Percentiles rank a stretch among this genome's conserved stretches.
Conservation (phyloP, 805 yeast species). For the Osmozyma mogii region DNA sequence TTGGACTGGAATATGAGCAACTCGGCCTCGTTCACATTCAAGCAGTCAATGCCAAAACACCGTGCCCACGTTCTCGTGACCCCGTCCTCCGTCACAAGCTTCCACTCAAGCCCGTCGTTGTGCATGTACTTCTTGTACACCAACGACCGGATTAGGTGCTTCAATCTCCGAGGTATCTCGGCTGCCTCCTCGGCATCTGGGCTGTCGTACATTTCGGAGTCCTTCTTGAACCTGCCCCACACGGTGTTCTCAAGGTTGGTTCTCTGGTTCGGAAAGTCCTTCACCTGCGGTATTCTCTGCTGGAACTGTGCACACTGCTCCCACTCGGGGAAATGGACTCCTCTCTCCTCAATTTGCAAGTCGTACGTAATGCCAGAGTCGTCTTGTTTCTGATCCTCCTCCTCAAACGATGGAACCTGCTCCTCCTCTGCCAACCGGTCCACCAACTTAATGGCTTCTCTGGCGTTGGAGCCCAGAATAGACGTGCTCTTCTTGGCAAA, state of each 20-base stretch:
- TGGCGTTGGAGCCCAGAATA: conserved; percentile 54
- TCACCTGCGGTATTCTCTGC: conserved; percentile 25
- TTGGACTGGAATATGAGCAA: conserved; percentile 28
- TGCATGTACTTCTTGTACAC: conserved; percentile 44
- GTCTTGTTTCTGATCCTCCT: conserved; percentile 1
- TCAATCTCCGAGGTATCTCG: conserved; percentile 45
- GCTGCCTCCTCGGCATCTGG: conserved; percentile 25
- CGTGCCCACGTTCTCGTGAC: conserved; percentile 45
- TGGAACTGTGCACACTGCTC: conserved; percentile 38
- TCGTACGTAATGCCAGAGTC: conserved; percentile 9
- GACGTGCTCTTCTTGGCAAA: conserved; percentile 36
- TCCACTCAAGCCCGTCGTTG: conserved; percentile 38
- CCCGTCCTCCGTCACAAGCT: conserved; percentile 53
- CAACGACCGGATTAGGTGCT: conserved; percentile 49
- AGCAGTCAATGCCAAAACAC: conserved; percentile 45
- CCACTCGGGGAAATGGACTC: conserved; percentile 46
- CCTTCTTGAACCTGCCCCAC: not conserved
- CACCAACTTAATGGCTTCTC: conserved; percentile 56
- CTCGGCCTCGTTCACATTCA: conserved; percentile 47
- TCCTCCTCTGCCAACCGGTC: conserved; percentile 35
- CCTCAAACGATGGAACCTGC: no score
- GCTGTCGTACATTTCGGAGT: conserved; percentile 10
- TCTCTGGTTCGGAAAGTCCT: conserved; percentile 43
- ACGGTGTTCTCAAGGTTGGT: conserved; percentile 26
- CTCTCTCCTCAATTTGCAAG: conserved; percentile 31